Conservation (phyloP, 2,329 filamentous ascomycete species). For the Elsinoe arachidis region DNA sequence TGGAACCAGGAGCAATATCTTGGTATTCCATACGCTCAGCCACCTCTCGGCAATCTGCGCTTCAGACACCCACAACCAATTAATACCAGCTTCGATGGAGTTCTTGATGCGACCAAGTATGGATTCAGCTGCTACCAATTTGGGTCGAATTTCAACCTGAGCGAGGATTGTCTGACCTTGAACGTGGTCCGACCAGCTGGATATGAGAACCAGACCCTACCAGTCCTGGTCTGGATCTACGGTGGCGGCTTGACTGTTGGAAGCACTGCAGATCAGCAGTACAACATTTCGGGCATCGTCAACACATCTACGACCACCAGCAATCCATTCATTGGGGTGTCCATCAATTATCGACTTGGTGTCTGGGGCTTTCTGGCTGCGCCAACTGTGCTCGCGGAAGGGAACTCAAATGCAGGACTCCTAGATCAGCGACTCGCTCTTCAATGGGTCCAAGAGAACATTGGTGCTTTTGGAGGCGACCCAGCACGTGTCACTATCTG, state of each 20-base stretch:
- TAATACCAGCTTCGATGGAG: slow-evolving; percentile 32
- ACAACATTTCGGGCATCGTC: slow-evolving; percentile 19
- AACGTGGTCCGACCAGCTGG: slow-evolving; percentile 23
- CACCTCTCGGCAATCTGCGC: slow-evolving; percentile 26
- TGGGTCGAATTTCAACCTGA: slow-evolving; percentile 31
- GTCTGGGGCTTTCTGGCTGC: slow-evolving; percentile 47
- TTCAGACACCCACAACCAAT: slow-evolving; percentile 28
- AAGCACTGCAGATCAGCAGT: slow-evolving; percentile 18
- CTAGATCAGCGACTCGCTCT: slow-evolving; percentile 53
- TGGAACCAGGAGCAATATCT: slow-evolving; percentile 42
- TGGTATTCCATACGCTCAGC: slow-evolving; percentile 33
- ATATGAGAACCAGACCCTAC: slow-evolving; percentile 19
- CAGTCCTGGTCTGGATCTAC: slow-evolving; percentile 19
- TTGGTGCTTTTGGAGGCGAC: slow-evolving; percentile 53
- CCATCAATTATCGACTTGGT: slow-evolving; percentile 46
- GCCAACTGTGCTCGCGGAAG: slow-evolving; percentile 33
- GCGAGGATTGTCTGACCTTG: slow-evolving; percentile 42
- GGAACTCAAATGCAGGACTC: slow-evolving; percentile 53
- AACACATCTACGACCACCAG: slow-evolving; percentile 41
- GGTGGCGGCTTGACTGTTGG: slow-evolving; percentile 17
- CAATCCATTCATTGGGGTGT: slow-evolving; percentile 47
- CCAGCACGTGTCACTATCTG: slow-evolving; percentile 50
- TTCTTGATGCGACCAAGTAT: slow-evolving; percentile 33
- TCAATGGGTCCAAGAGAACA: slow-evolving; percentile 53
- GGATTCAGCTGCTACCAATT: slow-evolving; percentile 43